Evolutionary conservation across 257 asterid genomes (phyloP).

Genomic region (Solanum clarkiae): DNA sequence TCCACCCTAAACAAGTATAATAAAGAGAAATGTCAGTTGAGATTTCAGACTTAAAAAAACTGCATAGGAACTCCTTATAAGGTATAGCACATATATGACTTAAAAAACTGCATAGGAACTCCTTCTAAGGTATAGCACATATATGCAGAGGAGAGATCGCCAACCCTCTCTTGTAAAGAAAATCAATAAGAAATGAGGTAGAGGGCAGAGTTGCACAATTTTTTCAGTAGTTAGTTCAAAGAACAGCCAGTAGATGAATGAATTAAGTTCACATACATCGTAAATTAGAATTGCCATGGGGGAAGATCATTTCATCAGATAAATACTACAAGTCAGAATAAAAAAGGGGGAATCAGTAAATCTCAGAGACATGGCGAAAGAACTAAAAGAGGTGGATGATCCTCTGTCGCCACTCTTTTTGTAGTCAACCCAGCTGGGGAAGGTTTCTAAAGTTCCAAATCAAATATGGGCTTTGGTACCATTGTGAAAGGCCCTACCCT

Average conservation of each 20-base stretch:
- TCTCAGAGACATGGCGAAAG: background rate
- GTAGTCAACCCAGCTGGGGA: background rate
- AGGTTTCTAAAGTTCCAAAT: background rate
- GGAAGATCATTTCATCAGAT: background rate
- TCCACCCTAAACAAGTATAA: slow-evolving; percentile 54
- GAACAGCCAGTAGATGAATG: background rate
- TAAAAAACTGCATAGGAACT: background rate
- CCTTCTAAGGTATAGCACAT: background rate
- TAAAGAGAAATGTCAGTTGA: background rate
- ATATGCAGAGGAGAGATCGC: background rate
- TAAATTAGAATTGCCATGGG: background rate
- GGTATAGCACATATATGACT: background rate
- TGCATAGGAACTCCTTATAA: background rate
- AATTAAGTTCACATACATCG: background rate
- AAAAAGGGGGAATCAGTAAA: background rate
- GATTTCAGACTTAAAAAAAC: background rate
- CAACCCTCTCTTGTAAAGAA: background rate
- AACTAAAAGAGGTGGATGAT: background rate
- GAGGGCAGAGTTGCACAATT: background rate
- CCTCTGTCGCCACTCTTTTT: background rate
- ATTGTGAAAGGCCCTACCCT: background rate
- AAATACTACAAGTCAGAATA: background rate
- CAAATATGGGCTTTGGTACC: background rate
- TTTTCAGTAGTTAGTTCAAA: background rate
- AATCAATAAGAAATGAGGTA: background rate